Evolutionary conservation across 352 stramenopile species (phyloP), one percentile per base, ranked within the genome.

Genomic region (Globisporangium megalacanthum): DNA sequence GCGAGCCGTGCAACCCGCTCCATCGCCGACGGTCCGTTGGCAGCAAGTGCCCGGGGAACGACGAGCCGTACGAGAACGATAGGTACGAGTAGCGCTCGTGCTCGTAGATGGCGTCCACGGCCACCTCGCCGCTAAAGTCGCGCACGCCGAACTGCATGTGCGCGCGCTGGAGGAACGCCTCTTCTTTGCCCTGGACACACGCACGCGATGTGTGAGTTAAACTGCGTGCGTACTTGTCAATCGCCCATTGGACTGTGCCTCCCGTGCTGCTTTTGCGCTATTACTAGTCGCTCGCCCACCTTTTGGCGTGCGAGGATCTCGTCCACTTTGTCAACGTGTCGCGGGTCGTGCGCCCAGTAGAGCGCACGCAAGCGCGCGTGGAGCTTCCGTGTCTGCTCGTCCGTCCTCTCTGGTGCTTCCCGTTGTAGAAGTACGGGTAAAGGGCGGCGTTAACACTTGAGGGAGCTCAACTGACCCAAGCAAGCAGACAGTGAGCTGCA

Each of bases 71-170:
- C 31, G 79, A 88, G 52, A 89, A 89, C 35, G 73, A 86, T 39
- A 90, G 54, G 33, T 87, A 90, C 49, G 82, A 89, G 64, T 90
- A 92, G n/a, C 82, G 73, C 56, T 90, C 72, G 54, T 92, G 79
- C 60, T 92, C 82, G 64, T 90, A 92, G 25, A 88, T 62, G 41
- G 89, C 82, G 61, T 92, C 82, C 7, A 89, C 65, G 3, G 77
- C 79, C 35, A 72, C 62, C 58, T 92, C 77, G 8, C 77, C 79
- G 45, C 73, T 70, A 48, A 90, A 85, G 58, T 92, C 82, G 13
- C 82, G 79, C 46, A 84, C 82, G 22, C 76, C 82, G 45, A 81
- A 80, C 49, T 90, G 69, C 14, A 62, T 62, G 54, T 92, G 79
- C 31, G 89, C 68, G 8, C 62, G 66, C 61, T 87, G 75, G 46